Base-by-base conservation (phyloP, 176 grass and related monocot genomes). In the Carex myosuroides region DNA sequence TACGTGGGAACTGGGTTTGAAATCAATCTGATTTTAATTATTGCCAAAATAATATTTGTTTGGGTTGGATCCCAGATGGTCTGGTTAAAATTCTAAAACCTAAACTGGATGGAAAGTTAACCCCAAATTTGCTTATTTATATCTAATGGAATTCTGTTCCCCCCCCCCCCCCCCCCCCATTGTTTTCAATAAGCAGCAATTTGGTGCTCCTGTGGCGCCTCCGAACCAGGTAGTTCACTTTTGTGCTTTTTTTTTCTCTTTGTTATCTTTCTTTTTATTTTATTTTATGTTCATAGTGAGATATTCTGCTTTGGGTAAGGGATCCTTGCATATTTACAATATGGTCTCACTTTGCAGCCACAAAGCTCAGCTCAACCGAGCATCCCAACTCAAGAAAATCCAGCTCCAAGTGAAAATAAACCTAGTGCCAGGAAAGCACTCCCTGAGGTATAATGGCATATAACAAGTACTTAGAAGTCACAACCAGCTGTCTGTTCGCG, bases 351-450 rank as follows among this genome's bases (percentile, higher is more conserved):
- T 13, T 68, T 82, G 81, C 82, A 88, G 61, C 77, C 46, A 42
- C 70, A 62, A 60, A 73, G 17, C 70, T 54, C 80, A 87, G 83
- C 69, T 90, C 82, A 85, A 78, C 86, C 85, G 72, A 88, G 75
- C 1, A 54, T 88, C 33, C 56, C 79, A 79, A 64, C 89, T 81
- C 85, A 85, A 87, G 90, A 86, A 81, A 78, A 85, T 81, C 21
- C 93, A 80, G 66, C 89, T 89, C 89, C 86, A 77, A 77, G 60
- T 64, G 89, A 87, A 18, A 94, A 30, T 85, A 91, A 79, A 91
- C 50, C 80, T 70, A 86, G 42, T 91, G 92, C 85, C 39, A 88
- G 91, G 85, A 95, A 90, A 92, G 91, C 88, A 88, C 87, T 99
- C 79, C 96, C 93, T 91, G 86, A 59, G 88, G 96, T 98, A 94